Evolutionary conservation across 208 protist species (phyloP), one percentile per base, ranked within the genome.

Genomic region (Phytomonas serpens): DNA sequence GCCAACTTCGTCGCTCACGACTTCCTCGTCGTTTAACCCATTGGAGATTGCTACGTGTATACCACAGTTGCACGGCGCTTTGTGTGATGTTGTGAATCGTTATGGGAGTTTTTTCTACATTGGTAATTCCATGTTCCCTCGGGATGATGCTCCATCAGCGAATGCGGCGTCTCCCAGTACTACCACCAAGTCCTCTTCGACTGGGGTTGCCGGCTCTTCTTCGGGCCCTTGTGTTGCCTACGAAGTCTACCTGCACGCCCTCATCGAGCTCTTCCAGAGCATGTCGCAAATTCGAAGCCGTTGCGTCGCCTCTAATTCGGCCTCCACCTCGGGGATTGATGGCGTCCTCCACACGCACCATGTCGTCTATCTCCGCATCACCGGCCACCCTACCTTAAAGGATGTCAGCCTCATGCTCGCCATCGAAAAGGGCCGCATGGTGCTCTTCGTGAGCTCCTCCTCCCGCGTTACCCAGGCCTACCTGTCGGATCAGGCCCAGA

Each of bases 401-500:
- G 85, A 94, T 68, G 0, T 93, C 14, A 73, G 38, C 42, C 69
- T 71, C 32, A 33, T 94, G 78, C 76, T 94, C 0, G 72, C 79
- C 19, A 67, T 93, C 31, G 89, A 94, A 72, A 29, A 74, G 29
- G 73, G 72, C 13, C 80, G 83, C 0, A 73, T 92, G 27, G 76
- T 88, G 47, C 72, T 93, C 16, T 94, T 81, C 61, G 16, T 89
- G 27, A 75, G 78, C 61, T 71, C 83, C 33, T 88, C 85, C 27
- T 92, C 86, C 36, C 82, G 79, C 32, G 68, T 83, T 13, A 88
- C 87, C n/a, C 89, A 93, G 76, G 71, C 82, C 51, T 67, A 79
- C 27, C 74, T 92, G 31, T 78, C 74, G 3, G 61, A 69, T 16
- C 72, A 69, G 32, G 80, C 67, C 61, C 61, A 33, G 68, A 77